These are phyloP conservation scores for Coemansia sp. DNA, from an alignment of 192 early-diverging fungal genomes.

Conservation along the genomic window DNA sequence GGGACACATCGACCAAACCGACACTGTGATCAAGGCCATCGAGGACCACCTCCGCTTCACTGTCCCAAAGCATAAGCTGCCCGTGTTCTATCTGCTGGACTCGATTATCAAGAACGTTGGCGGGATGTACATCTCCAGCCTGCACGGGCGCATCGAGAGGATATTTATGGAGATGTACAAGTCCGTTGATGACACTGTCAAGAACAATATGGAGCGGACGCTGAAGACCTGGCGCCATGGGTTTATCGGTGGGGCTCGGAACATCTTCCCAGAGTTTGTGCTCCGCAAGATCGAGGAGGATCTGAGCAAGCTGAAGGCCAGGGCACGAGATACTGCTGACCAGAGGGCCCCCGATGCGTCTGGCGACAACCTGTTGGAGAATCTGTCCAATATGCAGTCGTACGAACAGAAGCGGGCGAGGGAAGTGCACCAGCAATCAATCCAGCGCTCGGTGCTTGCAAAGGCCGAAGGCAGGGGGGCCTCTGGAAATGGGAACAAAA, in stretches of 20 bases:
- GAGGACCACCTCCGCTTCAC: conserved; percentile 48
- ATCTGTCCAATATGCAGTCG: conserved; percentile 40
- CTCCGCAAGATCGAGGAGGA: conserved; percentile 49
- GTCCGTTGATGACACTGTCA: conserved; percentile 63
- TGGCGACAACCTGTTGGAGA: conserved; percentile 33
- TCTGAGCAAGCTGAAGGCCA: conserved; percentile 27
- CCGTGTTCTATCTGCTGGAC: conserved; percentile 88
- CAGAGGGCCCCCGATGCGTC: conserved; percentile 11
- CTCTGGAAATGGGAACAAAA: not conserved
- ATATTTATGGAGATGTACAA: conserved; percentile 77
- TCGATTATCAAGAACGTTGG: conserved; percentile 96
- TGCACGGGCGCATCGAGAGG: conserved; percentile 69
- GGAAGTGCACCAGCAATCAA: conserved; percentile 26
- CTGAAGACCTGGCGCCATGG: conserved; percentile 80
- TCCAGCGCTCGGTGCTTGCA: conserved; percentile 30
- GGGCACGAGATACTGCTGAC: conserved; percentile 12
- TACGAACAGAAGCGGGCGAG: conserved; percentile 41
- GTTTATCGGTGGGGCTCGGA: conserved; percentile 44
- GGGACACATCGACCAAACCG: conserved; percentile 65
- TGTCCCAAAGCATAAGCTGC: conserved; percentile 64
- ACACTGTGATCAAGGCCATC: conserved; percentile 76
- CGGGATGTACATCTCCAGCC: conserved; percentile 67
- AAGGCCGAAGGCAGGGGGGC: conserved; percentile 22
- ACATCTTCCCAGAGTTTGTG: conserved; percentile 51
- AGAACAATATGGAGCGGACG: conserved; percentile 71